Evolutionary conservation across 2,329 filamentous ascomycete species (phyloP).

Genomic region (Colletotrichum falcatum): DNA sequence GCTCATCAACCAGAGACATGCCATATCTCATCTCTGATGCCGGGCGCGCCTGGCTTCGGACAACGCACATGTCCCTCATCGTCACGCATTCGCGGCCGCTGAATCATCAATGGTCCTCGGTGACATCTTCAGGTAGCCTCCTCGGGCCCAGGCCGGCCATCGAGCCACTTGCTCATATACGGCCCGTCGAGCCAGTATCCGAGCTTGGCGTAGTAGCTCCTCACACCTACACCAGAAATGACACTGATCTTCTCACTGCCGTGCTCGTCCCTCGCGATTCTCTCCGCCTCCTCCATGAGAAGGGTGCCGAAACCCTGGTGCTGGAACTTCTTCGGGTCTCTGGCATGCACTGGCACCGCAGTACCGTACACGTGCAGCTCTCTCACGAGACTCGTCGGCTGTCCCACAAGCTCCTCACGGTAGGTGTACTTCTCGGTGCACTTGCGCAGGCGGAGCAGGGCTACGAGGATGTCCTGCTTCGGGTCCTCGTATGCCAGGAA

Average conservation of each 20-base stretch:
- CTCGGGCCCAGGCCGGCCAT: constrained; percentile 53
- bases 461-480: constrained; percentile 97
- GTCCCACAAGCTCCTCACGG: constrained; percentile 84
- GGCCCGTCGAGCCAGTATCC: constrained; percentile 95
- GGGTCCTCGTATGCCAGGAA: constrained; percentile 98
- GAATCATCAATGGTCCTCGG: background rate
- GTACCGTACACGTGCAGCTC: constrained; percentile 98
- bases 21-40: background rate
- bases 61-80: background rate
- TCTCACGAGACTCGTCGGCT: constrained; percentile 91
- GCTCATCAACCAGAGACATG: background rate
- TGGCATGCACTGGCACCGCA: constrained; percentile 95
- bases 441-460: constrained; percentile 87
- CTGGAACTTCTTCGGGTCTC: constrained; percentile 97
- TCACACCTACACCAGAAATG: constrained; percentile 96
- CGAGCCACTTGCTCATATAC: constrained; percentile 79
- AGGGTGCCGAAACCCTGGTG: constrained; percentile 97
- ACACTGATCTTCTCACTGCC: constrained; percentile 94
- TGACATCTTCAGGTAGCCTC: constrained; percentile 38
- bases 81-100: background rate
- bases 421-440: constrained; percentile 94
- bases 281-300: constrained; percentile 97
- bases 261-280: constrained; percentile 94
- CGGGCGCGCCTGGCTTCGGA: constrained; percentile 2
- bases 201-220: constrained; percentile 93